These are phyloP conservation scores for Narthecium ossifragum DNA, from an alignment of 106 monocot species.

Conservation along the genomic window DNA sequence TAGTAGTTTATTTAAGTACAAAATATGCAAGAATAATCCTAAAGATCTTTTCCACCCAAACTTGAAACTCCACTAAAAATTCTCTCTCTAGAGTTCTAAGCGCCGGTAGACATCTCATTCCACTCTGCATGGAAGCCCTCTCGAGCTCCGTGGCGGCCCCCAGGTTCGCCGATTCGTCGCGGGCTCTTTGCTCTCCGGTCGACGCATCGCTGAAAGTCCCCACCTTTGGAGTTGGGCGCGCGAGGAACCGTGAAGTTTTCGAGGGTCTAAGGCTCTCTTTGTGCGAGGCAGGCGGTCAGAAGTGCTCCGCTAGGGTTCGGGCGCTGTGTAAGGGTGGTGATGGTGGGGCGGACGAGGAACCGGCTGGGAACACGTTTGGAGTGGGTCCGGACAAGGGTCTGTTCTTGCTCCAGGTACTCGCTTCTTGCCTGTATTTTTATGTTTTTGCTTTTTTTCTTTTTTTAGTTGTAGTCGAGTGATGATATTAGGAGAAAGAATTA, in stretches of 20 bases:
- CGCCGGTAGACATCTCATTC: not conserved
- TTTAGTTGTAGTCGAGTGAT: not conserved
- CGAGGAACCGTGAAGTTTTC: not conserved
- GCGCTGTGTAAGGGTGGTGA: not conserved
- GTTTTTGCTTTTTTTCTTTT: not conserved
- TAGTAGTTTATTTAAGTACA: no score
- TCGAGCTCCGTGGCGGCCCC: slow-evolving; percentile 11
- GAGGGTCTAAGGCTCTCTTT: not conserved
- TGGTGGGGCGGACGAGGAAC: slow-evolving; percentile 1
- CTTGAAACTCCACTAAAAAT: no score
- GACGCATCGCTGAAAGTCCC: slow-evolving; percentile 1
- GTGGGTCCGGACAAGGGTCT: not conserved
- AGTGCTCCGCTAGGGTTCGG: not conserved
- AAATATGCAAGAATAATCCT: not conserved
- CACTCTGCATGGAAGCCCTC: slow-evolving; percentile 19
- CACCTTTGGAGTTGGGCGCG: not conserved
- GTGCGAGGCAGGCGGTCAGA: not conserved
- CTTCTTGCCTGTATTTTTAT: not conserved
- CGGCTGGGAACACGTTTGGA: not conserved
- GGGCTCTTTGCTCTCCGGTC: not conserved
- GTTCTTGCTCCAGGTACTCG: slow-evolving; percentile 1
- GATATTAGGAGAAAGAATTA: not conserved
- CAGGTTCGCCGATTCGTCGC: not conserved
- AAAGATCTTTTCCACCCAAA: not conserved
- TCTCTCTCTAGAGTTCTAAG: not conserved